Base-by-base conservation (phyloP, 1,284 basidiomycete species). In the Violaceomyces palustris region DNA sequence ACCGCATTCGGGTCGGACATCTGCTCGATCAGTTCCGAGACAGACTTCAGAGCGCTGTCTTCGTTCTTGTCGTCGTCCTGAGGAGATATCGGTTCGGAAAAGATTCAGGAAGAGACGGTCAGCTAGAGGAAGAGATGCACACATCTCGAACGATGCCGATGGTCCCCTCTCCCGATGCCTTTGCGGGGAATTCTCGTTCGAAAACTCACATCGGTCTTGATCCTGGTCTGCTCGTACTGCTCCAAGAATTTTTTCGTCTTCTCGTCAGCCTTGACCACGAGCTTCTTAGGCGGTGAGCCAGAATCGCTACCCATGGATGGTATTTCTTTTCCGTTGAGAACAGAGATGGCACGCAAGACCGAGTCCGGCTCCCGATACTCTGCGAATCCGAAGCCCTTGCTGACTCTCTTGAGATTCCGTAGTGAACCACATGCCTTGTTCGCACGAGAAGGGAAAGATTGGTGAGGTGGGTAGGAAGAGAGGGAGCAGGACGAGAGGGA, bases 321-420 rank as follows among this genome's bases (percentile, higher is more conserved):
- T 34, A 97, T 75, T 70, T 94, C 88, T 36, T 88, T 79, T 15
- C 82, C 82, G 71, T 93, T 88, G 56, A 96, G 77, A 44, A 92
- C 79, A 17, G 80, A 75, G 57, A 93, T 78, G 35, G 87, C 88
- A 50, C 89, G 80, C 52, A 91, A 75, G 4, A 91, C 89, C 52
- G 85, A 83, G 68, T 91, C 87, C 15, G 90, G 87, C 46, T 88
- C 87, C 69, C 90, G 86, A 67, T 82, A 94, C 69, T 89, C 86
- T 28, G 89, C 90, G 73, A 96, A 97, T 3, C 89, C 92, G 67
- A 96, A 96, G 3, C 88, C 88, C 76, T 92, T 89, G 3, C 88
- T 88, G 11, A 92, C 82, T 8, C 90, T 83, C 66, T 93, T 96
- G 75, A 94, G 86, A 4, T 86, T 87, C 48, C 83, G 83, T 40